These are phyloP conservation scores for Friedmanniomyces simplex DNA, from an alignment of 495 filamentous ascomycete species.

Conservation along the genomic window DNA sequence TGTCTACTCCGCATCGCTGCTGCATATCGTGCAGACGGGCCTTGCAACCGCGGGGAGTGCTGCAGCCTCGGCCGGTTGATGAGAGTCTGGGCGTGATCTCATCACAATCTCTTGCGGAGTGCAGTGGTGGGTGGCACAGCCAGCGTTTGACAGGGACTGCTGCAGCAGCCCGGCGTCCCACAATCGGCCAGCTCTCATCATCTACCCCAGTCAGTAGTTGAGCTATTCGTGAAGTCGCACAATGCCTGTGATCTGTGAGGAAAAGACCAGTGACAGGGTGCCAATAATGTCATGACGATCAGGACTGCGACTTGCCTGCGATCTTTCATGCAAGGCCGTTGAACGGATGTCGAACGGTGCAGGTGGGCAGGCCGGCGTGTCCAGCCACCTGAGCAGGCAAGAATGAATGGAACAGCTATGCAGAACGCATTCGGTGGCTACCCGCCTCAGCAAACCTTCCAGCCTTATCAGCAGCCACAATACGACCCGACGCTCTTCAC, in stretches of 20 bases:
- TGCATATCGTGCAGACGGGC: too few relatives aligned
- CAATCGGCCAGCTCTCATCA: background rate
- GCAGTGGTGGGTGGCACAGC: background rate
- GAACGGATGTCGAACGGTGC: too few relatives aligned
- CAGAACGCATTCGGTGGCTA: slow-evolving; percentile 11
- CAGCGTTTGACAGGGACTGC: background rate
- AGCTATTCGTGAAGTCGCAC: background rate
- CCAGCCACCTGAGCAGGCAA: too few relatives aligned
- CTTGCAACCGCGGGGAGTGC: background rate
- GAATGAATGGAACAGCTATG: too few relatives aligned
- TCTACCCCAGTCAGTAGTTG: background rate
- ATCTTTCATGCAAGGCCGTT: background rate
- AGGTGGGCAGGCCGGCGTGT: too few relatives aligned
- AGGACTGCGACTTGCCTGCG: background rate
- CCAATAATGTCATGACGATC: background rate
- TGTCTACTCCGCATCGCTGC: too few relatives aligned
- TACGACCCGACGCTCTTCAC: slow-evolving; percentile 16
- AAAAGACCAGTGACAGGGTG: background rate
- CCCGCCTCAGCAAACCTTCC: background rate
- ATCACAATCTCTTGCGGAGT: too few relatives aligned
- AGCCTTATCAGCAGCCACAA: slow-evolving; percentile 7
- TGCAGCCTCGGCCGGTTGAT: background rate
- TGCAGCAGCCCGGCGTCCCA: background rate
- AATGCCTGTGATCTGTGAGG: background rate
- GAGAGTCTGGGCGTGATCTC: background rate